Base-by-base conservation (phyloP, 805 yeast genomes). In the Zygotorulaspora chibaensis region DNA sequence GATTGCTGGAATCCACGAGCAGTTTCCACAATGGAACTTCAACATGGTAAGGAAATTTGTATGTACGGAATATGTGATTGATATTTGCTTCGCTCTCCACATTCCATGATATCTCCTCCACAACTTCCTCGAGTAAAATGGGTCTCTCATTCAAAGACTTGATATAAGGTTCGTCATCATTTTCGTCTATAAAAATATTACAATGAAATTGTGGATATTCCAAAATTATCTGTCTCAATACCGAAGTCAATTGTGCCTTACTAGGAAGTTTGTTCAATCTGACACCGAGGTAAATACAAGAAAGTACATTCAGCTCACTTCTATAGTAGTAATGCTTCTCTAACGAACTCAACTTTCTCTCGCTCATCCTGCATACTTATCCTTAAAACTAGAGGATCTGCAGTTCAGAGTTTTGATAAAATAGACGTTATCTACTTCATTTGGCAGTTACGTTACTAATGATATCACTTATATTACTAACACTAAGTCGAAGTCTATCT, bases 1-100 rank as follows among this genome's bases (percentile, higher is more conserved):
- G 52, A 10, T 43, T 37, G 23, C 42, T 33, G 3, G 54, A 53
- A 2, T 57, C 15, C 1, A 58, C 33, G 10, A 62, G 38, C 7
- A 62, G 17, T 40, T 54, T 61, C 66, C 66, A 62, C n/a, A 62
- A 38, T 3, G 62, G 63, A 25, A 38, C 45, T 13, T 52, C 45
- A 2, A 27, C 41, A 23, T 29, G 37, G 40, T 55, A 58, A 0
- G 41, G 30, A 38, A 61, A 62, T 17, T 45, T 43, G 33, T 50
- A 49, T 8, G 33, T 43, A 43, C 50, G 48, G 38, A 61, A 59
- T 8, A 62, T 51, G 23, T 43, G 18, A 43, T 57, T 57, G 12
- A 53, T 51, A 8, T 44, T 34, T 1, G 43, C 46, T 13, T 50
- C 54, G 12, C 37, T 33, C 8, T 56, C 40, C 2, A 35, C 13